phyloP scores from a whole-genome alignment of 108 stramenopile species.

The Aurantiochytrium sp. region DNA sequence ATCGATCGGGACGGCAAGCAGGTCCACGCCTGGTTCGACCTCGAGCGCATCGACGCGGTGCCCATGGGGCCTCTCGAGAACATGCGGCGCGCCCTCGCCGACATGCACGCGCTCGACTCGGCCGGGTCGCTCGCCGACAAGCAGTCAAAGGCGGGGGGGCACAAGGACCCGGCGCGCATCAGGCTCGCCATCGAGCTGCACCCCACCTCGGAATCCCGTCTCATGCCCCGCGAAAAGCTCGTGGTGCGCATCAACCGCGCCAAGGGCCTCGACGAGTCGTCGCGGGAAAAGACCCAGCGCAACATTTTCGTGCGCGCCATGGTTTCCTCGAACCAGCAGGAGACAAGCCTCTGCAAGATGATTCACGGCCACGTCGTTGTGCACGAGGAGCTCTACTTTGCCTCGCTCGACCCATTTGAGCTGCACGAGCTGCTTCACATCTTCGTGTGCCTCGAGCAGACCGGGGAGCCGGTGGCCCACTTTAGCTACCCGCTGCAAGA shows the following conservation, averaged over 20 bases:
- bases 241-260: neutral
- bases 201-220: neutral
- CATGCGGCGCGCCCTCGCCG: neutral
- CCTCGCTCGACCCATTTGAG: neutral
- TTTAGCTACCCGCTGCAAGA: constrained; percentile 9
- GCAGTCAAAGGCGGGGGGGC: too few relatives aligned
- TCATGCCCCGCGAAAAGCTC: constrained; percentile 18
- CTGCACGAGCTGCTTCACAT: neutral
- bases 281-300: neutral
- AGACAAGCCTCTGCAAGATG: neutral
- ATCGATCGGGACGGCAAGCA: constrained; percentile 2
- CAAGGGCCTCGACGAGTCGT: neutral
- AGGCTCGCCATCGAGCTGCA: neutral
- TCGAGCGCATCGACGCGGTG: neutral
- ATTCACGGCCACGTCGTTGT: neutral
- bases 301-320: neutral
- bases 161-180: neutral
- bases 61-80: neutral
- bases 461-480: constrained; percentile 2
- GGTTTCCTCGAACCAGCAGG: neutral
- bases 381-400: constrained; percentile 12
- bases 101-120: too few relatives aligned
- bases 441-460: neutral
- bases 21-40: neutral
- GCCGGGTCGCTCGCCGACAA: too few relatives aligned